A percentile compares a stretch with the other conserved stretches of the same genome.
phyloP scores from a whole-genome alignment of 1,139 yeast genomes.

The Martiniozyma asiatica region DNA sequence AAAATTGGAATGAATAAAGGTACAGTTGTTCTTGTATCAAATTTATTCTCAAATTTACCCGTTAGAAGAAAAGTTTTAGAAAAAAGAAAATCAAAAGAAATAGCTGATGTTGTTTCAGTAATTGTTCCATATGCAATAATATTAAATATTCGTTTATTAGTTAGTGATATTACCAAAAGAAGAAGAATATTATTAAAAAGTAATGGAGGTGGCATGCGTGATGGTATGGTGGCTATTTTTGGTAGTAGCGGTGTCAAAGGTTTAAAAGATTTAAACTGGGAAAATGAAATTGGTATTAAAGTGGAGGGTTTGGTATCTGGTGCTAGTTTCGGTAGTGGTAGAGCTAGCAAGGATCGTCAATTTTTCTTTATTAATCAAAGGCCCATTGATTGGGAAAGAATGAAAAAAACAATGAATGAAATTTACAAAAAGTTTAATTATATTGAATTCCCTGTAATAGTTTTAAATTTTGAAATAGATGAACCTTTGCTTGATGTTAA shows the following conservation, averaged over 20 bases:
- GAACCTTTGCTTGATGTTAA: conserved; percentile 59
- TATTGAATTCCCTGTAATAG: conserved; percentile 62
- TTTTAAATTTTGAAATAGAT: conserved; percentile 46
- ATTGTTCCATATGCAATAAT: conserved; percentile 64
- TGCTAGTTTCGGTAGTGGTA: conserved; percentile 66
- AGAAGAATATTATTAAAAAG: conserved; percentile 38
- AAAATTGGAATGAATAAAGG: conserved; percentile 47
- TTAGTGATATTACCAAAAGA: conserved; percentile 41
- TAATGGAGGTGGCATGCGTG: conserved; percentile 37
- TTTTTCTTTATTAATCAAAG: conserved; percentile 59
- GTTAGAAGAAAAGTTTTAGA: conserved; percentile 63
- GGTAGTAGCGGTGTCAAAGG: conserved; percentile 58
- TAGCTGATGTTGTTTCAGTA: conserved; percentile 46
- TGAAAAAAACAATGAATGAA: conserved; percentile 57
- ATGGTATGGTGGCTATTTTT: conserved; percentile 54
- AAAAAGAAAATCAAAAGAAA: conserved; percentile 61
- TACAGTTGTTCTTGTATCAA: conserved; percentile 39
- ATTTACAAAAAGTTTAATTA: conserved; percentile 59
- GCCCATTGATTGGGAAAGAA: conserved; percentile 51
- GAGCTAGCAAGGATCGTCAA: conserved; percentile 66
- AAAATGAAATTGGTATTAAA: conserved; percentile 21
- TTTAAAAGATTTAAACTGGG: conserved; percentile 22
- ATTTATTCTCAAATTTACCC: conserved; percentile 55
- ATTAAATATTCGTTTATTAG: conserved; percentile 43
- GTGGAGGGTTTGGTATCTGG: conserved; percentile 59